Evolutionary conservation across 164 flowering plant species (phyloP).

Genomic region (Vitis labrusca): DNA sequence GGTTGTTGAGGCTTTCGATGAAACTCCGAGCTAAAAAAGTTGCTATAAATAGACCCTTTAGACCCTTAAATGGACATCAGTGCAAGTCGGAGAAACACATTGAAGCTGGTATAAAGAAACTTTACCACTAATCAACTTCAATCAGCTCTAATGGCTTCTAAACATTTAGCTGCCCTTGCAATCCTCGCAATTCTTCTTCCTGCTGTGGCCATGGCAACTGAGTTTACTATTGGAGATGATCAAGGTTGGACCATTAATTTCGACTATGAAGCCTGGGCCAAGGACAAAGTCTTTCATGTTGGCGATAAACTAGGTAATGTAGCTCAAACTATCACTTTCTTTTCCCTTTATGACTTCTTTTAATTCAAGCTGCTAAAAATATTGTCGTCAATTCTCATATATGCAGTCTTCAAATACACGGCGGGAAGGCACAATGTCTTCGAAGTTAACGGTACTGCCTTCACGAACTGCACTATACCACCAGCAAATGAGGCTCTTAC

Average conservation of each 20-base stretch:
- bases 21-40: too few relatives aligned
- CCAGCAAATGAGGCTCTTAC: background rate
- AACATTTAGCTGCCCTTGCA: too few relatives aligned
- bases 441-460: slow-evolving; percentile 7
- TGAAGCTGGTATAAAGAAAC: too few relatives aligned
- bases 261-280: slow-evolving; percentile 17
- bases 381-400: background rate
- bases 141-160: too few relatives aligned
- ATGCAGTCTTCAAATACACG: slow-evolving; percentile 8
- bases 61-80: too few relatives aligned
- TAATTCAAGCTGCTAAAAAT: background rate
- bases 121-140: too few relatives aligned
- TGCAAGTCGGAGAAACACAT: too few relatives aligned
- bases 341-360: background rate
- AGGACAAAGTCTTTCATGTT: slow-evolving; percentile 10
- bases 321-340: background rate
- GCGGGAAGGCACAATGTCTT: slow-evolving; percentile 6
- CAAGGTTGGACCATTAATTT: slow-evolving; percentile 18
- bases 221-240: slow-evolving; percentile 19
- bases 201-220: slow-evolving; percentile 7
- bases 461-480: background rate
- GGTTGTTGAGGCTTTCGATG: too few relatives aligned
- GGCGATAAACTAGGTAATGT: slow-evolving; percentile 17
- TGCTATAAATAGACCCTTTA: too few relatives aligned
- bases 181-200: too few relatives aligned